Conservation (phyloP, 2,329 filamentous ascomycete genomes). For the Colletotrichum truncatum region DNA sequence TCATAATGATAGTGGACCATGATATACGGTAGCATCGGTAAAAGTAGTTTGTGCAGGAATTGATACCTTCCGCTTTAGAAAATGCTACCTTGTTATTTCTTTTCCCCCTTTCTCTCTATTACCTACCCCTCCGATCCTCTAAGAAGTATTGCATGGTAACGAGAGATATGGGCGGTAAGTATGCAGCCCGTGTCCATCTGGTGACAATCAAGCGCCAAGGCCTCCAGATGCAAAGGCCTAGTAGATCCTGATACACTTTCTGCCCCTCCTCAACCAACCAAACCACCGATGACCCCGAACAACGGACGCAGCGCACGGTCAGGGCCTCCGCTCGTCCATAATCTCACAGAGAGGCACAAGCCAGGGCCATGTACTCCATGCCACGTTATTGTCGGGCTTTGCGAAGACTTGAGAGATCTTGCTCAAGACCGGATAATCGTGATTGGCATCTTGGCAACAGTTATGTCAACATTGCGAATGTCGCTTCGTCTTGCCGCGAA, state of each 20-base stretch:
- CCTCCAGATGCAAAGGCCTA: neutral
- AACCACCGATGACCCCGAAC: neutral
- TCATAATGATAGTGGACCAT: neutral
- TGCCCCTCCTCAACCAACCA: neutral
- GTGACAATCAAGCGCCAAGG: conserved; percentile 19
- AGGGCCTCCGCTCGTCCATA: neutral
- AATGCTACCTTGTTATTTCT: neutral
- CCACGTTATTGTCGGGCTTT: too few species aligned
- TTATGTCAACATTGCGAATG: too few species aligned
- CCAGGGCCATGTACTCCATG: too few species aligned
- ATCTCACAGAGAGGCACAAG: neutral
- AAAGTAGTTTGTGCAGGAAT: neutral
- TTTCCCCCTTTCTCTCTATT: too few species aligned
- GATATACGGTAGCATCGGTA: neutral
- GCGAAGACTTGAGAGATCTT: too few species aligned
- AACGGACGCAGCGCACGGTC: conserved; percentile 21
- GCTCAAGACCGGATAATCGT: too few species aligned
- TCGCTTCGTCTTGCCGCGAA: too few species aligned
- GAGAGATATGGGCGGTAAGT: neutral
- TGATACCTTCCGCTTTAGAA: too few species aligned
- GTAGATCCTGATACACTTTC: conserved; percentile 11
- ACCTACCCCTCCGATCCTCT: too few species aligned
- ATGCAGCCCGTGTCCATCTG: neutral
- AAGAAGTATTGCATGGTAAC: neutral
- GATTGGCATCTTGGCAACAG: too few species aligned